Evolutionary conservation across 2,329 filamentous ascomycete species (phyloP).

Genomic region (Nothomitra cinnamomea): DNA sequence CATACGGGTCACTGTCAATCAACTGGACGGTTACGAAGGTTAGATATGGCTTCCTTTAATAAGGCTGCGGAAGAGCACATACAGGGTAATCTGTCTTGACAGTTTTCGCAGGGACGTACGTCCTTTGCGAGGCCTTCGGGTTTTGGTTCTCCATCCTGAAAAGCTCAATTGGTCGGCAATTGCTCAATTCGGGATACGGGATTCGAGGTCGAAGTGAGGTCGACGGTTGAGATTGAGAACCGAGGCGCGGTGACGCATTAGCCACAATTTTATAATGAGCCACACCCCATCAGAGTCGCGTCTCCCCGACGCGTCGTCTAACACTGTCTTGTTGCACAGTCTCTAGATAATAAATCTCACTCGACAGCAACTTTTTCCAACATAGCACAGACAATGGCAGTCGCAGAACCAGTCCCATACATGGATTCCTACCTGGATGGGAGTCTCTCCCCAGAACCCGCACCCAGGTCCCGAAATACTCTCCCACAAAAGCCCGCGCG

Average conservation of each 20-base stretch:
- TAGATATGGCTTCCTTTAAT: background rate
- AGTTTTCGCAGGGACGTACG: constrained; percentile 57
- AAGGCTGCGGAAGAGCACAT: constrained; percentile 23
- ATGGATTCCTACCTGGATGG: background rate
- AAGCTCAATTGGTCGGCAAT: background rate
- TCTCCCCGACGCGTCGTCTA: constrained; percentile 4
- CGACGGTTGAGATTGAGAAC: background rate
- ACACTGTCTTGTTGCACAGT: too few relatives aligned
- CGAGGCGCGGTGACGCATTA: background rate
- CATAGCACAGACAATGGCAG: constrained; percentile 14
- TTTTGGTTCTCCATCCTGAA: constrained; percentile 1
- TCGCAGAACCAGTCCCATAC: constrained; percentile 4
- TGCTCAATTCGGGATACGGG: background rate
- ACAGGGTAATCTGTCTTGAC: constrained; percentile 77
- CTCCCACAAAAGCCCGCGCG: background rate
- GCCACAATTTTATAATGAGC: background rate
- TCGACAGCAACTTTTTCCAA: too few relatives aligned
- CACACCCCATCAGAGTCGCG: constrained; percentile 6
- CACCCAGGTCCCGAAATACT: constrained; percentile 9
- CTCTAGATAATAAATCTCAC: too few relatives aligned
- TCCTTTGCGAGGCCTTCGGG: constrained; percentile 16
- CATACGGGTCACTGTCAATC: constrained; percentile 96
- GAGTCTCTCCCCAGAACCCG: background rate
- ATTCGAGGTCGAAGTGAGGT: background rate
- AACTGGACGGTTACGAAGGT: constrained; percentile 40